A percentile compares a stretch with the other conserved stretches of the same genome.
These are phyloP conservation scores for Quercus lobata DNA, from an alignment of 331 rosid species.

Conservation along the genomic window DNA sequence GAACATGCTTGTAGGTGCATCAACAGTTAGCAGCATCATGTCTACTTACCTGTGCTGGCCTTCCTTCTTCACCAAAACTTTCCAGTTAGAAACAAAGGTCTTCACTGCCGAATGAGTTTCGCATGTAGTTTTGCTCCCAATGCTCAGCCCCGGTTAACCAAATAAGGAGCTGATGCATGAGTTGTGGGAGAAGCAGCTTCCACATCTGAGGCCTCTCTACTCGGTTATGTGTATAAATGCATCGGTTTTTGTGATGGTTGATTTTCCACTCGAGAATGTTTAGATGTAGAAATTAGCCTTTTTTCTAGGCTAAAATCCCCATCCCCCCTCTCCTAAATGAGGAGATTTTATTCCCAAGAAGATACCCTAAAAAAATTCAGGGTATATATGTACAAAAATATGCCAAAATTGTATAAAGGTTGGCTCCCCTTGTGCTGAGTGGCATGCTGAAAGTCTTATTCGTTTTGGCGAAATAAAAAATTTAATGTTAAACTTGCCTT, in stretches of 20 bases:
- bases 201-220: neutral
- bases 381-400: too few species aligned
- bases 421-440: too few species aligned
- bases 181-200: neutral
- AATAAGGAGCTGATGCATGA: neutral
- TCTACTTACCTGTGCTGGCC: slow-evolving; percentile 93
- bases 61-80: slow-evolving; percentile 82
- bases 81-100: slow-evolving; percentile 72
- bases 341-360: too few species aligned
- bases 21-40: slow-evolving; percentile 82
- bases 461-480: neutral
- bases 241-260: neutral
- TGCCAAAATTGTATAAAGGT: too few species aligned
- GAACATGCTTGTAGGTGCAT: slow-evolving; percentile 94
- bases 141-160: too few species aligned
- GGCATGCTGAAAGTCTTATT: neutral
- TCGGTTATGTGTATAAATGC: neutral
- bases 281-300: neutral
- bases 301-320: neutral
- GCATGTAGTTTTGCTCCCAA: neutral
- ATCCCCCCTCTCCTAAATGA: too few species aligned
- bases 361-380: too few species aligned
- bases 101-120: slow-evolving; percentile 31
- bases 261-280: neutral
- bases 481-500: neutral